Base-by-base conservation (phyloP, 2,329 filamentous ascomycete species). In the Elsinoe australis region DNA sequence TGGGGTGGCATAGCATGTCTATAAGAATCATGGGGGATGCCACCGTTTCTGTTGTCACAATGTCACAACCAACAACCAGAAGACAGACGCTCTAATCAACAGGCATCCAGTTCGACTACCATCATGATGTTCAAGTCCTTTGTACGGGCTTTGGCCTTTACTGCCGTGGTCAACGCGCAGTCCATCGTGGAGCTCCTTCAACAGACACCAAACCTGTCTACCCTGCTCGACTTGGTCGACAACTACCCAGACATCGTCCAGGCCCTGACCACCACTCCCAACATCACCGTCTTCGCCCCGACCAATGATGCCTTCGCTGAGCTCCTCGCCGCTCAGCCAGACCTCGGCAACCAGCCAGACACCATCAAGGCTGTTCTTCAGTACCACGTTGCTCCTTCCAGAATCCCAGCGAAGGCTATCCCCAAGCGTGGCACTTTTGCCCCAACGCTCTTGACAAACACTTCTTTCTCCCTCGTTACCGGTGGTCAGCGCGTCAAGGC, bases 331-430 rank as follows among this genome's bases (percentile, higher is more conserved):
- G 26, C 39, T 4, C 39, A 44, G 15, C 39, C 39, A 19, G 39
- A 29, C 15, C 39, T 44, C 26, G 39, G 14, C 1, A 44, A 44
- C 39, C 24, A 44, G 2, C 61, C 62, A 2, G 55, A 64, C 26
- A 53, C 58, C 4, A 50, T 56, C 21, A 58, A 67, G 28, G 50
- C 60, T 44, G 39, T 44, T 6, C 26, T 44, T 4, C 65, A 62
- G 47, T 82, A 82, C 59, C 79, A 82, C 57, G 69, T 80, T n/a
- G 60, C 81, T 5, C 71, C 74, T 49, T 77, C 76, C 26, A 70
- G 67, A 1, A 70, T 72, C 53, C 55, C 50, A 3, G 59, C 68
- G 0, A 55, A 54, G 4, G 58, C 63, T 3, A 63, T 71, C 49
- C 64, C 59, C 31, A 56, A 59, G 6, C 48, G 51, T 10, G 59